A percentile compares a stretch with the other conserved stretches of the same genome.
phyloP scores from a whole-genome alignment of 2,329 filamentous ascomycete species.

The Aspergillus sp. region DNA sequence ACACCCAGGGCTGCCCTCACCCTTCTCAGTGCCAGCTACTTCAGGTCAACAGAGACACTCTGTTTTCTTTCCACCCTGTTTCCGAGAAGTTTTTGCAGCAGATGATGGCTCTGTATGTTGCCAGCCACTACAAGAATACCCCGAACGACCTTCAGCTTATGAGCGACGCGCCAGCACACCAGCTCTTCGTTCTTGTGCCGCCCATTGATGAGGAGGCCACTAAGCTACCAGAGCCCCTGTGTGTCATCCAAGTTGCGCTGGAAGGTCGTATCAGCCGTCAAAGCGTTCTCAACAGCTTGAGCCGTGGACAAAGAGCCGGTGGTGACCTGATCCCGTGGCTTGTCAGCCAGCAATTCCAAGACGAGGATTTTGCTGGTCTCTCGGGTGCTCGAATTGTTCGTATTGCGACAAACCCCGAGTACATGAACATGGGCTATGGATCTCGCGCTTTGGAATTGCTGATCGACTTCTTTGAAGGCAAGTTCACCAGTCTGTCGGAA shows the following conservation, averaged over 20 bases:
- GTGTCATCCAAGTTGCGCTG: slow-evolving; percentile 87
- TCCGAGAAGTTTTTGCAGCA: slow-evolving; percentile 96
- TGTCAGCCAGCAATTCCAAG: slow-evolving; percentile 95
- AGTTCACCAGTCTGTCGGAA: slow-evolving; percentile 80
- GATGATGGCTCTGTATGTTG: slow-evolving; percentile 96
- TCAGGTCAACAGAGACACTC: slow-evolving; percentile 90
- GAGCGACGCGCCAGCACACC: slow-evolving; percentile 95
- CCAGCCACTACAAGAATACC: slow-evolving; percentile 96
- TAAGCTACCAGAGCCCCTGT: slow-evolving; percentile 84
- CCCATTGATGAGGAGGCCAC: slow-evolving; percentile 73
- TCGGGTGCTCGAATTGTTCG: slow-evolving; percentile 89
- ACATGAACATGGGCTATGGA: slow-evolving; percentile 88
- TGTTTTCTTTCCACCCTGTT: slow-evolving; percentile 96
- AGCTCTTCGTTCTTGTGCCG: slow-evolving; percentile 88
- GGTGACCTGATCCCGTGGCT: slow-evolving; percentile 97
- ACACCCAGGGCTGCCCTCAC: slow-evolving; percentile 76
- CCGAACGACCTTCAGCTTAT: slow-evolving; percentile 98
- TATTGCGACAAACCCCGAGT: slow-evolving; percentile 95
- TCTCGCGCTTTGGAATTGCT: slow-evolving; percentile 82
- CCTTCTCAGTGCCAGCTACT: slow-evolving; percentile 87
- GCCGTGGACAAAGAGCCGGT: slow-evolving; percentile 79
- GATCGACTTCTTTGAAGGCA: slow-evolving; percentile 89
- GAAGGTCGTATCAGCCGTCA: slow-evolving; percentile 93
- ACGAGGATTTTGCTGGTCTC: slow-evolving; percentile 89
- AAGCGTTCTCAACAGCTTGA: slow-evolving; percentile 85